phyloP scores from a whole-genome alignment of 441 rosid species.

The Populus hybrid region DNA sequence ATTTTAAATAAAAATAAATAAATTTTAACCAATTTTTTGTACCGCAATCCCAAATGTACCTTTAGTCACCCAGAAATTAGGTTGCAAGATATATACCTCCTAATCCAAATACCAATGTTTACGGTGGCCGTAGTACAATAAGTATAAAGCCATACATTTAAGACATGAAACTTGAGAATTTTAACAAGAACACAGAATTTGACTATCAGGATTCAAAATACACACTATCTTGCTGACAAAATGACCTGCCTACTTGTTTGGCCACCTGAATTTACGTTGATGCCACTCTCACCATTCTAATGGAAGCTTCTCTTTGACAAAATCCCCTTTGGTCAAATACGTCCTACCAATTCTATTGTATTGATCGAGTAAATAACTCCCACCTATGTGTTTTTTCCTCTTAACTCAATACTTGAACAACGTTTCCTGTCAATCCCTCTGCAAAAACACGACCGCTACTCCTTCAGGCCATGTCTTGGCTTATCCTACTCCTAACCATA shows the following conservation, averaged over 20 bases:
- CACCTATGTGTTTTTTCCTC: neutral
- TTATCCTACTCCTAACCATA: neutral
- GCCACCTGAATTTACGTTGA: neutral
- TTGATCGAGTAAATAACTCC: no score
- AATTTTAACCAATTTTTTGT: no score
- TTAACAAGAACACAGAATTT: neutral
- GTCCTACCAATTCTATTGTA: neutral
- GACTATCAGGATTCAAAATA: neutral
- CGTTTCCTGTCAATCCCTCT: neutral
- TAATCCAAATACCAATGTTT: neutral
- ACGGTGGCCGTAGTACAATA: neutral
- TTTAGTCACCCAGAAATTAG: no score
- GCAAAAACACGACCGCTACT: neutral
- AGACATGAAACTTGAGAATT: neutral
- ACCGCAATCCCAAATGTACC: no score
- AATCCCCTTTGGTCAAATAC: neutral
- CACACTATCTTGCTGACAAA: neutral
- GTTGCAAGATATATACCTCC: no score
- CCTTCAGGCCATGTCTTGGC: neutral
- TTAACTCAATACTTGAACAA: neutral
- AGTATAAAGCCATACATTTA: no score
- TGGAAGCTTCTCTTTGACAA: neutral
- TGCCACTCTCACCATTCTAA: neutral
- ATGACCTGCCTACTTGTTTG: neutral
- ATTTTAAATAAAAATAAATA: no score